Base-by-base conservation (phyloP, 805 yeast species). In the Saccharomycopsis malanga region DNA sequence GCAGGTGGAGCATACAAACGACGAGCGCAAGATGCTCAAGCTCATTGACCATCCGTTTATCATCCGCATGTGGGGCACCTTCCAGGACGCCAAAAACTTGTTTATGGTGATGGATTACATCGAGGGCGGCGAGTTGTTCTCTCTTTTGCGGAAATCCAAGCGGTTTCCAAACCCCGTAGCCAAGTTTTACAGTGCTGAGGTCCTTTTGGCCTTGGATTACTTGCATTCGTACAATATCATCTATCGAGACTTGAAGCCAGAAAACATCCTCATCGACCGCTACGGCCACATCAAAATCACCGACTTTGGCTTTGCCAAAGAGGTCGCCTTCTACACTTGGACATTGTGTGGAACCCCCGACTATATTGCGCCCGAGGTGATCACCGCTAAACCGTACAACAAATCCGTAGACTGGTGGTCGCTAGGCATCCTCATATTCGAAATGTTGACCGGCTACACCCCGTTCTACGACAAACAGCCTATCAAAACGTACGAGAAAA, bases 341-440 rank as follows among this genome's bases (percentile, higher is more conserved):
- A 89, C 97, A 0, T 71, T 89, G 53, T 89, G 97, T 69, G 95
- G 95, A 20, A 89, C 97, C 0, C 97, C 96, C 0, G 96, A 89
- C 65, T 89, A 89, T 67, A 87, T 89, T 57, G 97, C 97, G 0
- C 97, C 97, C 1, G 97, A 89, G 64, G 96, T 89, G 5, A 87
- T 89, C 49, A 83, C 95, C 30, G 83, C 95, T 20, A 88, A 87
- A 64, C 95, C 96, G 1, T 89, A 89, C 68, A 89, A 89, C 66
- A 88, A 88, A 64, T 83, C 95, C 9, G 96, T 89, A 29, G 97
- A 89, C 64, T 89, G 97, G 97, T 89, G 97, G 97, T 87, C 96
- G 1, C 76, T 89, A 56, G 97, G 97, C 7, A 85, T 89, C 27
- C 72, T 89, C 46, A 87, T 89, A 37, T 89, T 79, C 64, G 97